Conservation (phyloP, 176 grass and related monocot genomes). For the Phoenix roebelenii region DNA sequence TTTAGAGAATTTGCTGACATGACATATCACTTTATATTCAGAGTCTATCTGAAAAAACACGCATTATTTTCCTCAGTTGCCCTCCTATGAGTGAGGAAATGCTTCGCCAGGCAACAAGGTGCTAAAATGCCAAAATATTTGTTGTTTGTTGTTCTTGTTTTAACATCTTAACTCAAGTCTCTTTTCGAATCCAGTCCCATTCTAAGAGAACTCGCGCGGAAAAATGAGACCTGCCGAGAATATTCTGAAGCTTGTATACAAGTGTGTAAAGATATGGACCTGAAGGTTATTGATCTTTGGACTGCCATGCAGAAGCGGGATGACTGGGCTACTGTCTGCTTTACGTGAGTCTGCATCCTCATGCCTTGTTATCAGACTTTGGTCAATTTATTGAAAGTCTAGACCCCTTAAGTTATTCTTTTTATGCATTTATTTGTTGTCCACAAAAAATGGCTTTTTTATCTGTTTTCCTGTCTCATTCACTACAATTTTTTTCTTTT, state of each 20-base stretch:
- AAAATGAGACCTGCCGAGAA: slow-evolving; percentile 9
- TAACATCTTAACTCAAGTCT: background rate
- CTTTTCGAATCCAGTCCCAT: slow-evolving; percentile 1
- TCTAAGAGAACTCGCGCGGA: background rate
- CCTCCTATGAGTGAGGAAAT: slow-evolving; percentile 19
- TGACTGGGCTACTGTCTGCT: slow-evolving; percentile 24
- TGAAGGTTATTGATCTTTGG: slow-evolving; percentile 24
- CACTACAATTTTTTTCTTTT: no score
- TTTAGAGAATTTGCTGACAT: background rate
- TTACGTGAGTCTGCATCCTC: slow-evolving; percentile 17
- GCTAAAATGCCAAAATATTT: background rate
- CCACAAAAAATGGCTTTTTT: no score
- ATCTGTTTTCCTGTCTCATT: no score
- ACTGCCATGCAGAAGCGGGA: slow-evolving; percentile 21
- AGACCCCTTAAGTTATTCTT: no score
- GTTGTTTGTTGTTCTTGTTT: background rate
- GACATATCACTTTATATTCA: background rate
- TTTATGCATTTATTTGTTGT: no score
- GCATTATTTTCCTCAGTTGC: slow-evolving; percentile 23
- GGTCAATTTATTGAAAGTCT: no score
- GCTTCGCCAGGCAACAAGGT: background rate
- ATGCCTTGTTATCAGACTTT: background rate
- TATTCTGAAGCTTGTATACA: slow-evolving; percentile 31
- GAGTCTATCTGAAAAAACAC: slow-evolving; percentile 24
- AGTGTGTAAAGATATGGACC: slow-evolving; percentile 24